These are phyloP conservation scores for Pseudocercospora vitis DNA, from an alignment of 2,329 filamentous ascomycete species.

Conservation along the genomic window DNA sequence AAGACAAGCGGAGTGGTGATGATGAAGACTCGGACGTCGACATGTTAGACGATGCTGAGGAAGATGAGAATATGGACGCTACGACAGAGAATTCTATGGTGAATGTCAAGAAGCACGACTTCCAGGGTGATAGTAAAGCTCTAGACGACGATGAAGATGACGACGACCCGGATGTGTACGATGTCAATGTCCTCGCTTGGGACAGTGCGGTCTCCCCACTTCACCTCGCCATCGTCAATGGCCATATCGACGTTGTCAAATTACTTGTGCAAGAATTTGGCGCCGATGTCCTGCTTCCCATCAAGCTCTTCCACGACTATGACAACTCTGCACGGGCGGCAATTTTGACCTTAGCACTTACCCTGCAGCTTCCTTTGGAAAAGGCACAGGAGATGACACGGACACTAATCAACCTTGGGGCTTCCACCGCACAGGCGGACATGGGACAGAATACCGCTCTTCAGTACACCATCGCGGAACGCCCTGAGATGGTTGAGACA, in stretches of 20 bases:
- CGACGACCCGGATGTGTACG: slow-evolving; percentile 74
- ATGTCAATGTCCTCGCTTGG: slow-evolving; percentile 78
- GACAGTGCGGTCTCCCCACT: slow-evolving; percentile 71
- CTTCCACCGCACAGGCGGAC: slow-evolving; percentile 72
- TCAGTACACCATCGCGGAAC: slow-evolving; percentile 60
- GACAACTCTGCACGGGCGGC: slow-evolving; percentile 56
- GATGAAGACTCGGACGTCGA: slow-evolving; percentile 43
- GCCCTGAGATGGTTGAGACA: slow-evolving; percentile 49
- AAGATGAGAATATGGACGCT: slow-evolving; percentile 37
- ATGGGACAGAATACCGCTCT: slow-evolving; percentile 63
- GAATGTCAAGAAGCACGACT: slow-evolving; percentile 53
- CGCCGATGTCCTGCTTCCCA: slow-evolving; percentile 71
- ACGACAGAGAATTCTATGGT: slow-evolving; percentile 70
- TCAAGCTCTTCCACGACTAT: slow-evolving; percentile 61
- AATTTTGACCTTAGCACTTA: slow-evolving; percentile 69
- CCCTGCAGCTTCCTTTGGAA: slow-evolving; percentile 62
- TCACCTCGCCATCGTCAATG: slow-evolving; percentile 74
- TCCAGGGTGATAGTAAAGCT: slow-evolving; percentile 42
- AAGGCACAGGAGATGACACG: slow-evolving; percentile 65
- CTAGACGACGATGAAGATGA: slow-evolving; percentile 54
- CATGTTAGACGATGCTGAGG: slow-evolving; percentile 51
- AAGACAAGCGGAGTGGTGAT: slow-evolving; percentile 22
- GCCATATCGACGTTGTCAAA: slow-evolving; percentile 68
- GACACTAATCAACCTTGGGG: slow-evolving; percentile 67
- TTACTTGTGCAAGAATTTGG: slow-evolving; percentile 69